Conservation (phyloP, 2,329 filamentous ascomycete species). For the Chrysosphaeria jannelii region DNA sequence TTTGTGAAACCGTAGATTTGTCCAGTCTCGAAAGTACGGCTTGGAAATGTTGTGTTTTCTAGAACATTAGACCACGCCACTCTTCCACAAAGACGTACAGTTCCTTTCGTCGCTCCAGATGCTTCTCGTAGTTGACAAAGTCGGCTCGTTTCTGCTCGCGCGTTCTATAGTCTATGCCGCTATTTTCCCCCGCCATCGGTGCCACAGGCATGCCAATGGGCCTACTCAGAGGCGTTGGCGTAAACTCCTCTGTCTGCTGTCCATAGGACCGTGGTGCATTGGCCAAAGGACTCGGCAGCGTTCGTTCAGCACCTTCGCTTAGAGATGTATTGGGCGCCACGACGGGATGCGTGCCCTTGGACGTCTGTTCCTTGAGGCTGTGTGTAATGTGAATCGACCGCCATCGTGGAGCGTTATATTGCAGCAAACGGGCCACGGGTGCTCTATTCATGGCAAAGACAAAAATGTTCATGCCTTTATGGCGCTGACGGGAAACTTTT, state of each 20-base stretch:
- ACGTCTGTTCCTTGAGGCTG: too few species aligned
- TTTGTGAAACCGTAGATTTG: slow-evolving; percentile 49
- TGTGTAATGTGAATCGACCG: too few species aligned
- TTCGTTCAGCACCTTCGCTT: too few species aligned
- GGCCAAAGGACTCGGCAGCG: slow-evolving; percentile 12
- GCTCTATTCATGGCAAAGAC: too few species aligned
- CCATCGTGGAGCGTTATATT: too few species aligned
- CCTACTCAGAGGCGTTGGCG: slow-evolving; percentile 27
- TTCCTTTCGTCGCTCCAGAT: slow-evolving; percentile 43
- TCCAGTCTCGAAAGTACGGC: slow-evolving; percentile 91
- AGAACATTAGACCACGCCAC: slow-evolving; percentile 1
- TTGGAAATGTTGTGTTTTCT: slow-evolving; percentile 49
- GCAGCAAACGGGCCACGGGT: too few species aligned
- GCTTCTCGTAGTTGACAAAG: slow-evolving; percentile 62
- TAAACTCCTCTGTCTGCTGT: slow-evolving; percentile 21
- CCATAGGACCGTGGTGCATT: slow-evolving; percentile 29
- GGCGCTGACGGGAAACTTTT: too few species aligned
- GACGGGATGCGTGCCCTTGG: too few species aligned
- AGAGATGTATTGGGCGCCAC: too few species aligned
- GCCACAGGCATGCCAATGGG: slow-evolving; percentile 59
- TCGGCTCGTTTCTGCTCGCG: slow-evolving; percentile 42
- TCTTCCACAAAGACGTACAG: slow-evolving; percentile 32
- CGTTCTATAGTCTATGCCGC: slow-evolving; percentile 38
- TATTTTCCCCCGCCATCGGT: slow-evolving; percentile 53
- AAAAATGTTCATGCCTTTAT: too few species aligned